Evolutionary conservation across 768 basidiomycete genomes (phyloP).

Genomic region (Termitomyces sp.): DNA sequence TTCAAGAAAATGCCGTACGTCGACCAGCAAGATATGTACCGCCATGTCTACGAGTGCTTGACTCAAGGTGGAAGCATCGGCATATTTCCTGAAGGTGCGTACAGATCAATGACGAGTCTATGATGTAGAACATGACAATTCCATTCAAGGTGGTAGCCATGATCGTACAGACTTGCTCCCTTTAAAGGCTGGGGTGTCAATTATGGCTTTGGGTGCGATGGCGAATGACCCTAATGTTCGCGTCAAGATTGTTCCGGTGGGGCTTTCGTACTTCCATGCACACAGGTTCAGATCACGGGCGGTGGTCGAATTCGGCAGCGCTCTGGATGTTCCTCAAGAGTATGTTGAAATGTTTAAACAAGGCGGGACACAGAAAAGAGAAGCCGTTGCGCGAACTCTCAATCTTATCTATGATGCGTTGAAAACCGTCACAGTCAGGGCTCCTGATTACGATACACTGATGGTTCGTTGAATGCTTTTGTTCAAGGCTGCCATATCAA

Average conservation of each 20-base stretch:
- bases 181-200: slow-evolving; percentile 93
- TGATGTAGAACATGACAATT: slow-evolving; percentile 4
- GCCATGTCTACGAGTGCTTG: slow-evolving; percentile 83
- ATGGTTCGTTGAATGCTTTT: slow-evolving; percentile 58
- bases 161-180: slow-evolving; percentile 96
- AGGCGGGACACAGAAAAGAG: slow-evolving; percentile 84
- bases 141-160: slow-evolving; percentile 83
- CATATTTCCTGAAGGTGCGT: slow-evolving; percentile 94
- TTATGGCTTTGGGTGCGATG: slow-evolving; percentile 99
- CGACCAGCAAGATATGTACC: slow-evolving; percentile 94
- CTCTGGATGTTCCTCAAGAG: slow-evolving; percentile 88
- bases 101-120: not conserved
- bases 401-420: slow-evolving; percentile 90
- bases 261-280: slow-evolving; percentile 71
- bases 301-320: slow-evolving; percentile 93
- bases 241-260: slow-evolving; percentile 90
- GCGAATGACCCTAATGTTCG: slow-evolving; percentile 80
- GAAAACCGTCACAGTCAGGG: slow-evolving; percentile 93
- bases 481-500: not conserved
- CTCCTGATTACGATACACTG: slow-evolving; percentile 95
- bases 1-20: slow-evolving; percentile 87
- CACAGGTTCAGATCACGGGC: slow-evolving; percentile 93
- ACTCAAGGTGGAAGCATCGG: slow-evolving; percentile 89
- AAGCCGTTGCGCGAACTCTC: slow-evolving; percentile 85
- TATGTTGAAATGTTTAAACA: slow-evolving; percentile 87